Percentiles rank a stretch among this genome's conserved stretches.
Evolutionary conservation across 73 alveolate species (phyloP).

Genomic region (Tetrahymena elliotti): DNA sequence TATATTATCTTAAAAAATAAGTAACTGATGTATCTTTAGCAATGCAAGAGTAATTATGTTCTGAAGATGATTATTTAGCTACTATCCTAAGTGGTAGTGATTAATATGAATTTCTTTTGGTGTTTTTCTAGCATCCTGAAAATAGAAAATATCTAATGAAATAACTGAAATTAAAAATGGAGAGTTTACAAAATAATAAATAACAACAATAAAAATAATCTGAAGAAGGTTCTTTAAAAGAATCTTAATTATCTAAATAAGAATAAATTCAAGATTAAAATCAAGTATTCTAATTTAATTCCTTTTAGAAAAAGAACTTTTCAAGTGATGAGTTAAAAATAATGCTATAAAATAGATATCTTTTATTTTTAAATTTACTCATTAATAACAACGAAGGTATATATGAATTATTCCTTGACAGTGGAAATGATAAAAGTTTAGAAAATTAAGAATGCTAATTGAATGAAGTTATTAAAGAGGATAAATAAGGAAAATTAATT

Average conservation of each 20-base stretch:
- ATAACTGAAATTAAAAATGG: background rate
- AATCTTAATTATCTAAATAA: background rate
- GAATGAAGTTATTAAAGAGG: background rate
- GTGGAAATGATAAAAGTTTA: background rate
- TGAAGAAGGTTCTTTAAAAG: background rate
- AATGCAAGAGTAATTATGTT: background rate
- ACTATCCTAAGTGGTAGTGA: background rate
- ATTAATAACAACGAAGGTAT: background rate
- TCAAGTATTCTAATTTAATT: background rate
- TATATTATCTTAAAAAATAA: background rate
- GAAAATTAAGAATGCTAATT: background rate
- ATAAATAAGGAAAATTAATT: background rate
- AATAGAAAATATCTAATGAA: background rate
- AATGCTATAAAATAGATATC: background rate
- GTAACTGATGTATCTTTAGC: background rate
- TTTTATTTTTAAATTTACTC: background rate
- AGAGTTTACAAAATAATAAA: background rate
- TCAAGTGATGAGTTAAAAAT: background rate
- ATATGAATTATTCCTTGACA: background rate
- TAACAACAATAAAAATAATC: background rate
- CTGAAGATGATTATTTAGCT: background rate
- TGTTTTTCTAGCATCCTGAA: background rate
- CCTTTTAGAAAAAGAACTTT: background rate
- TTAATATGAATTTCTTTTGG: background rate
- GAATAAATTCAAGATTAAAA: background rate